A percentile compares a stretch with the other conserved stretches of the same genome.
These are phyloP conservation scores for Helminthosporium solani DNA, from an alignment of 2,329 filamentous ascomycete genomes.

Conservation along the genomic window DNA sequence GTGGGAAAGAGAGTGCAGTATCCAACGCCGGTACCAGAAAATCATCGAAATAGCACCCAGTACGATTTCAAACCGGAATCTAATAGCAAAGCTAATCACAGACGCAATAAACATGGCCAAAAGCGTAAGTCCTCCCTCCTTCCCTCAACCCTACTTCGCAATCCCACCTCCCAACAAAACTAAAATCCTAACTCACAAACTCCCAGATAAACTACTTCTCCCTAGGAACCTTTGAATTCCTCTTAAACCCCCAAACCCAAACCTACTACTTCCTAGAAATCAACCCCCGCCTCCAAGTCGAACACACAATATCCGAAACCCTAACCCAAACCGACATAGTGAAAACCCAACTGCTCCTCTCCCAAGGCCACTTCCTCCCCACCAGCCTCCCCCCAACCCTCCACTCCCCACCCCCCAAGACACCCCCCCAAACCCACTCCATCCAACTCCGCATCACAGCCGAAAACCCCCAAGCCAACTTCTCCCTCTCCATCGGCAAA, in stretches of 20 bases:
- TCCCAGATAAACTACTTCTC: conserved; percentile 59
- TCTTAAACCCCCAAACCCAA: conserved; percentile 52
- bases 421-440: conserved; percentile 43
- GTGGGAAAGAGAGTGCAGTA: conserved; percentile 62
- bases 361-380: conserved; percentile 48
- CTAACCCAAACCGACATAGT: conserved; percentile 58
- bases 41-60: conserved; percentile 61
- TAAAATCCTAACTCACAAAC: conserved; percentile 1
- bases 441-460: conserved; percentile 61
- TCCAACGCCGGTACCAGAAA: conserved; percentile 63
- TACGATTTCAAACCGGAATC: conserved; percentile 47
- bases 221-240: conserved; percentile 65
- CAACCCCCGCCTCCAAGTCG: conserved; percentile 62
- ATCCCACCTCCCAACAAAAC: neutral
- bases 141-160: no score
- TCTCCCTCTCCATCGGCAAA: conserved; percentile 61
- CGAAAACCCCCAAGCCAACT: conserved; percentile 55
- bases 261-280: conserved; percentile 63
- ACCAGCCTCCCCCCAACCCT: conserved; percentile 40
- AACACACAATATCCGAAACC: conserved; percentile 62
- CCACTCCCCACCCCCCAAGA: conserved; percentile 28
- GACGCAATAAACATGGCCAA: conserved; percentile 56
- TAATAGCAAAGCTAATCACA: conserved; percentile 54
- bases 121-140: no score
- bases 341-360: conserved; percentile 54